Conservation (phyloP, 768 basidiomycete species). For the Russula emetica region DNA sequence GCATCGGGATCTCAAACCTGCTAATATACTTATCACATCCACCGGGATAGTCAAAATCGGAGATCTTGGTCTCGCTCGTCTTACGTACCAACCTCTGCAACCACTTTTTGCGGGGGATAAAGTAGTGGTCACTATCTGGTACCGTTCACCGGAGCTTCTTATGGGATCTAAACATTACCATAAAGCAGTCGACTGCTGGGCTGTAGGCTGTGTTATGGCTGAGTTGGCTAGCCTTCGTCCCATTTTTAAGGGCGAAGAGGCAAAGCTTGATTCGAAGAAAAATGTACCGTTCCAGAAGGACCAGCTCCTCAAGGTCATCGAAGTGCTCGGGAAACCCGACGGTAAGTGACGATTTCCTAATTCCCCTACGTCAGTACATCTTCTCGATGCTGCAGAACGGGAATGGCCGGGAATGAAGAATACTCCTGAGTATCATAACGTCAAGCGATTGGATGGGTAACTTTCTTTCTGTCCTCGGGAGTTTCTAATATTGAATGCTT, state of each 20-base stretch:
- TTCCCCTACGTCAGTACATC: background rate
- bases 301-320: slow-evolving; percentile 93
- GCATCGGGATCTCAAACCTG: slow-evolving; percentile 97
- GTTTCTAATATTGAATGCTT: background rate
- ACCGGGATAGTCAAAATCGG: slow-evolving; percentile 92
- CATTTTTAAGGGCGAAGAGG: slow-evolving; percentile 99
- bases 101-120: slow-evolving; percentile 92
- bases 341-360: slow-evolving; percentile 44
- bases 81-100: slow-evolving; percentile 88
- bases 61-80: slow-evolving; percentile 91
- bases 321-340: slow-evolving; percentile 85
- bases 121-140: slow-evolving; percentile 99
- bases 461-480: slow-evolving; percentile 30
- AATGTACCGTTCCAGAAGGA: slow-evolving; percentile 96
- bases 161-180: slow-evolving; percentile 98
- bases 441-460: slow-evolving; percentile 73
- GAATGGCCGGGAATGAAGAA: slow-evolving; percentile 83
- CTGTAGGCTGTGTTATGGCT: slow-evolving; percentile 95
- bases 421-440: slow-evolving; percentile 84
- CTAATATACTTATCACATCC: slow-evolving; percentile 94
- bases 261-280: slow-evolving; percentile 95
- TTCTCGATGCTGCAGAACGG: slow-evolving; percentile 48
- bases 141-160: slow-evolving; percentile 92
- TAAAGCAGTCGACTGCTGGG: slow-evolving; percentile 95
- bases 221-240: slow-evolving; percentile 90